phyloP scores from a whole-genome alignment of 2,329 filamentous ascomycete species.

The Aspergillus intermedius region DNA sequence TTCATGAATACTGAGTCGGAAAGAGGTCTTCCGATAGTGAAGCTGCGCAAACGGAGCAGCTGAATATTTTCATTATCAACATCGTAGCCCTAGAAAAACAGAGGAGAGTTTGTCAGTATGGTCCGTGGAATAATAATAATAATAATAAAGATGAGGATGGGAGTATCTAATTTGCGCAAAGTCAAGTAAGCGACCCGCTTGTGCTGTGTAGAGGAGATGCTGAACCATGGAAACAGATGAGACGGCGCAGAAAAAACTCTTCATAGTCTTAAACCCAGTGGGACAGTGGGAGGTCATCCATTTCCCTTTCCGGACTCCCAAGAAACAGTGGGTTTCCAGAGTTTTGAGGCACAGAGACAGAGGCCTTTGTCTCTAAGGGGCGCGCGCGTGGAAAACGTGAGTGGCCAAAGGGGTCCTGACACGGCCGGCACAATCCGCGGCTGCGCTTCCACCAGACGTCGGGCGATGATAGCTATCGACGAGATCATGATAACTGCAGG shows the following conservation, averaged over 20 bases:
- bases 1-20: slow-evolving; percentile 59
- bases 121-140: not conserved
- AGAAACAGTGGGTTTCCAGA: not conserved
- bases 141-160: not conserved
- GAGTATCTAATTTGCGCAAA: slow-evolving; percentile 8
- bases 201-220: slow-evolving; percentile 9
- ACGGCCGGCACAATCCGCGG: slow-evolving; percentile 18
- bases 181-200: slow-evolving; percentile 9
- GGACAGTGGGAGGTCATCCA: slow-evolving; percentile 11
- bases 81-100: slow-evolving; percentile 58
- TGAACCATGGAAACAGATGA: slow-evolving; percentile 36
- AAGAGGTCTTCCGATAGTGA: slow-evolving; percentile 63
- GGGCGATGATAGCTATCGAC: not conserved
- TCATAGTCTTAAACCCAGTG: slow-evolving; percentile 11
- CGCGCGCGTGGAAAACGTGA: not conserved
- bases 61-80: slow-evolving; percentile 71
- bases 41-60: slow-evolving; percentile 73
- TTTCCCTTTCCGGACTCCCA: not conserved
- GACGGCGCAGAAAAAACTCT: slow-evolving; percentile 26
- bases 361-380: slow-evolving; percentile 3
- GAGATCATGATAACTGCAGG: not conserved
- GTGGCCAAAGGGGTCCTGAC: slow-evolving; percentile 4
- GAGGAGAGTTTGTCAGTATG: slow-evolving; percentile 15
- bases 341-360: slow-evolving; percentile 3
- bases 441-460: slow-evolving; percentile 14